Percentiles rank a stretch among this genome's conserved stretches.
phyloP scores from a whole-genome alignment of 2,329 filamentous ascomycete species.

The Ophiocordyceps polyrhachis-furcata region DNA sequence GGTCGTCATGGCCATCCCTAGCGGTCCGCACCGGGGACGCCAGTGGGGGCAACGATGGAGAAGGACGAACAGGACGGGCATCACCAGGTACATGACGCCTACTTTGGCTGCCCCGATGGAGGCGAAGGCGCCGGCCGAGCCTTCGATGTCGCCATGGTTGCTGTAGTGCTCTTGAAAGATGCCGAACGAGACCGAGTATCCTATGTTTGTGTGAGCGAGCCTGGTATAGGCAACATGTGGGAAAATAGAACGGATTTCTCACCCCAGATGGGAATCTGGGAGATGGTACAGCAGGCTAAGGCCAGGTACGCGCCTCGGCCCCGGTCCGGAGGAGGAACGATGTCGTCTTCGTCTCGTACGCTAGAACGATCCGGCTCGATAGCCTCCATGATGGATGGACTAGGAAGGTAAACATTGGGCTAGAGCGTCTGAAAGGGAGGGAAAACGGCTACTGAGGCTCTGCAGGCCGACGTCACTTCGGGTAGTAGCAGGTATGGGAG shows the following conservation, averaged over 20 bases:
- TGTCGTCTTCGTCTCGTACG: background rate
- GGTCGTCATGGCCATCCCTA: conserved; percentile 26
- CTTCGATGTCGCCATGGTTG: conserved; percentile 35
- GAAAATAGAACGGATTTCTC: background rate
- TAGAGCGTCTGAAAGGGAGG: background rate
- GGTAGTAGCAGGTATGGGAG: background rate
- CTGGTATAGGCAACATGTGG: background rate
- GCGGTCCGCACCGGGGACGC: conserved; percentile 19
- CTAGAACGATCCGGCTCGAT: background rate
- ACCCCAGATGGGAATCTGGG: conserved; percentile 16
- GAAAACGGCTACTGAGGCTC: background rate
- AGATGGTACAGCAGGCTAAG: conserved; percentile 12
- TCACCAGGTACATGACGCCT: conserved; percentile 33
- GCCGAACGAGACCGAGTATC: conserved; percentile 30
- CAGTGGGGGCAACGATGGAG: conserved; percentile 21
- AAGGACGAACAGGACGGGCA: conserved; percentile 27
- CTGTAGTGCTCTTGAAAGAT: conserved; percentile 49
- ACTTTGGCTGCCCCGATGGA: conserved; percentile 9
- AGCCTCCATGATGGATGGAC: background rate
- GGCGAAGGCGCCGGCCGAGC: conserved; percentile 12
- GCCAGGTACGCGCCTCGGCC: conserved; percentile 12
- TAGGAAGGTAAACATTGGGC: too few relatives aligned
- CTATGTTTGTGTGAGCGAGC: conserved; percentile 3
- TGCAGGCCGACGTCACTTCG: background rate
- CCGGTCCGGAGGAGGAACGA: conserved; percentile 11